Evolutionary conservation across 371 early-diverging fungal species (phyloP).

Genomic region (Mortierella sp.): DNA sequence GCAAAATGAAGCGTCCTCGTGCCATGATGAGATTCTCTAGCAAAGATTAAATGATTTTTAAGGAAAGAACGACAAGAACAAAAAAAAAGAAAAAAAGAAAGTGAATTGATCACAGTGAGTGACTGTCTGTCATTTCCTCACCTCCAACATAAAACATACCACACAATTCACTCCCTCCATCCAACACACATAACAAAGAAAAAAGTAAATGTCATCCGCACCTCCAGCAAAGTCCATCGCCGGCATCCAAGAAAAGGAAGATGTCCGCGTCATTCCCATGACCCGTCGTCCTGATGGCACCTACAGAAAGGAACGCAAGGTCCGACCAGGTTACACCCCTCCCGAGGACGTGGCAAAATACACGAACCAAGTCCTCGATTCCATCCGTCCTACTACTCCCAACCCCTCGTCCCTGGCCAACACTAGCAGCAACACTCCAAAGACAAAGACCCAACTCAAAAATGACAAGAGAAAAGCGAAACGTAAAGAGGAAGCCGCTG

Average conservation of each 20-base stretch:
- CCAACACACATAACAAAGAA: too few species aligned
- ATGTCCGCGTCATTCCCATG: slow-evolving; percentile 67
- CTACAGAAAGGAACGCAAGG: slow-evolving; percentile 72
- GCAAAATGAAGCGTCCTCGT: slow-evolving; percentile 94
- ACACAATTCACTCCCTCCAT: slow-evolving; percentile 70
- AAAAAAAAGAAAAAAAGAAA: too few species aligned
- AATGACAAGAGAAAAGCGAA: slow-evolving; percentile 53
- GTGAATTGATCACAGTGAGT: too few species aligned
- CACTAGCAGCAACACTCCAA: slow-evolving; percentile 14
- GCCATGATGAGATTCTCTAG: slow-evolving; percentile 29
- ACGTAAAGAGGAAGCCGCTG: slow-evolving; percentile 36
- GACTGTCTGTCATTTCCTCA: slow-evolving; percentile 97
- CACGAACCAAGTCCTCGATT: slow-evolving; percentile 60
- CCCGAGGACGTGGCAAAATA: slow-evolving; percentile 73
- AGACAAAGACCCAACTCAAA: slow-evolving; percentile 42
- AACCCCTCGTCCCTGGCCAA: neutral
- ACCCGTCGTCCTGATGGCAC: slow-evolving; percentile 78
- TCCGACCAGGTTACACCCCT: slow-evolving; percentile 76
- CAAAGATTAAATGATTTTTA: too few species aligned
- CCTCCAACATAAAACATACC: slow-evolving; percentile 95
- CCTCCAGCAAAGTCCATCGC: slow-evolving; percentile 19
- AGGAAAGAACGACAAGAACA: too few species aligned
- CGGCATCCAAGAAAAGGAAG: slow-evolving; percentile 32
- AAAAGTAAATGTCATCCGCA: slow-evolving; percentile 18
- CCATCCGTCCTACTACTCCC: slow-evolving; percentile 26